Evolutionary conservation across 1,284 basidiomycete genomes (phyloP).

Genomic region (Irpex rosettiformis): DNA sequence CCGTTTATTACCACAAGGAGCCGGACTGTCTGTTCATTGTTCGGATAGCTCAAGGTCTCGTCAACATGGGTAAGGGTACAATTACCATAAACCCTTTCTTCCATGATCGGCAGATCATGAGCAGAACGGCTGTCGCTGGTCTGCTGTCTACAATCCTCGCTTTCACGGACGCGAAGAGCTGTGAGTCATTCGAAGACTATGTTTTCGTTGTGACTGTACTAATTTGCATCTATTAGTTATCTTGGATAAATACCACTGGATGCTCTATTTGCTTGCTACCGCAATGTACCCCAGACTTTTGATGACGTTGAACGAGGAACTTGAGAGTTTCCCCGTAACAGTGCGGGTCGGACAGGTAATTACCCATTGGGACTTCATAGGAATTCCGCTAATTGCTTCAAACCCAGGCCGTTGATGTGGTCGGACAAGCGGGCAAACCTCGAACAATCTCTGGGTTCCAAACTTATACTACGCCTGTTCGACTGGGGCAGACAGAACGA

Average conservation of each 20-base stretch:
- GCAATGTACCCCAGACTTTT: slow-evolving; percentile 99
- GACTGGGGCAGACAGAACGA: slow-evolving; percentile 89
- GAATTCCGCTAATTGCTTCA: slow-evolving; percentile 2
- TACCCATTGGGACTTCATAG: neutral
- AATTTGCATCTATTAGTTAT: too few relatives aligned
- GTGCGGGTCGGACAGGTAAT: slow-evolving; percentile 91
- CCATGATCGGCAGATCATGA: slow-evolving; percentile 89
- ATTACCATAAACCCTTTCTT: slow-evolving; percentile 99
- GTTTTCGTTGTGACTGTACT: too few relatives aligned
- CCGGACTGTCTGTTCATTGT: slow-evolving; percentile 97
- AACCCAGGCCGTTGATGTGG: slow-evolving; percentile 80
- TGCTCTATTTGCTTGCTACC: slow-evolving; percentile 93
- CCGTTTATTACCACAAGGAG: slow-evolving; percentile 97
- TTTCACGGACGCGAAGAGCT: slow-evolving; percentile 92
- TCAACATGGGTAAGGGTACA: slow-evolving; percentile 99
- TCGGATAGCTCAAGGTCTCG: slow-evolving; percentile 92
- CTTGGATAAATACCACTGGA: slow-evolving; percentile 96
- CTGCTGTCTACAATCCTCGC: slow-evolving; percentile 85
- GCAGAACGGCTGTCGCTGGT: slow-evolving; percentile 88
- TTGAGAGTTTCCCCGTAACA: slow-evolving; percentile 82
- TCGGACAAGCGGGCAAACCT: slow-evolving; percentile 90
- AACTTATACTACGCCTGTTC: slow-evolving; percentile 94
- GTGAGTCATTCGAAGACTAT: slow-evolving; percentile 45
- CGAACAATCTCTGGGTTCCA: slow-evolving; percentile 94
- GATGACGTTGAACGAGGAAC: slow-evolving; percentile 93